These are phyloP conservation scores for Rhizopogon vulgaris DNA, from an alignment of 768 basidiomycete species.

Conservation along the genomic window DNA sequence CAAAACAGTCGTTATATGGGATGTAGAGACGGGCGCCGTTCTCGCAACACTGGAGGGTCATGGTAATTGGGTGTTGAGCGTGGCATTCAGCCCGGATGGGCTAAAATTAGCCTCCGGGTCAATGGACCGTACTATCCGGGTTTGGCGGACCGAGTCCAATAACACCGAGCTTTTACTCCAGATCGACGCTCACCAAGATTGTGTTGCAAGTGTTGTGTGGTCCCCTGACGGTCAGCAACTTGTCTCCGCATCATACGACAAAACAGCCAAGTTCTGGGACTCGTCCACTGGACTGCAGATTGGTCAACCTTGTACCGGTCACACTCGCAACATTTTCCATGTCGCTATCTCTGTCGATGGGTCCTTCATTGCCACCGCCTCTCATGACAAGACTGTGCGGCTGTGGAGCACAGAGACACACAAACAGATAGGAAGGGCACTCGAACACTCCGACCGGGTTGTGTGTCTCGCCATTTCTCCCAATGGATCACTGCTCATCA, in stretches of 20 bases:
- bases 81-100: too few species aligned
- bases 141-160: conserved; percentile 9
- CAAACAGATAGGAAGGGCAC: conserved; percentile 11
- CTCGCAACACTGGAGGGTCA: conserved; percentile 7
- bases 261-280: conserved; percentile 26
- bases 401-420: conserved; percentile 23
- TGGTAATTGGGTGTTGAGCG: conserved; percentile 3
- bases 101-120: background rate
- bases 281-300: conserved; percentile 22
- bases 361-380: conserved; percentile 26
- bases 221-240: conserved; percentile 21
- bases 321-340: conserved; percentile 13
- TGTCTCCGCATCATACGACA: conserved; percentile 24
- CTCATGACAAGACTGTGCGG: conserved; percentile 22
- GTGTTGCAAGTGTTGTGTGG: conserved; percentile 24
- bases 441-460: conserved; percentile 21
- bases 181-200: conserved; percentile 23
- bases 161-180: conserved; percentile 2
- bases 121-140: conserved; percentile 14
- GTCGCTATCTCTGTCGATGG: conserved; percentile 25
- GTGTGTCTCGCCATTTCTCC: conserved; percentile 26
- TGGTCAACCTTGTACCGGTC: conserved; percentile 23
- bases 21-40: background rate
- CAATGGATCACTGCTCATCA: conserved; percentile 20
- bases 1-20: conserved; percentile 1